These are phyloP conservation scores for Diplodia corticola DNA, from an alignment of 2,329 filamentous ascomycete species.

Conservation along the genomic window DNA sequence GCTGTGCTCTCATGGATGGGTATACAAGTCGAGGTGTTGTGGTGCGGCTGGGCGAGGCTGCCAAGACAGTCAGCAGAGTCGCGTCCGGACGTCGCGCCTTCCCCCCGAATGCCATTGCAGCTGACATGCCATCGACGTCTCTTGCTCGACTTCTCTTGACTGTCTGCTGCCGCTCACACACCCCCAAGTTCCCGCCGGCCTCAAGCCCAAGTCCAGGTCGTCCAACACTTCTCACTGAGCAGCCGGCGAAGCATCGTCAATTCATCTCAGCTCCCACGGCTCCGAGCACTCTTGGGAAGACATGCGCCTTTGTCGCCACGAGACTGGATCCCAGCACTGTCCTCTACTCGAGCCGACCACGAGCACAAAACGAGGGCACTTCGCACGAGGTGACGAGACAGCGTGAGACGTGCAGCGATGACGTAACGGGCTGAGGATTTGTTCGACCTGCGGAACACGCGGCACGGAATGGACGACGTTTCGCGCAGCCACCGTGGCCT, in stretches of 20 bases:
- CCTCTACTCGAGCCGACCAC: background rate
- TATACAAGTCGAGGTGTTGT: background rate
- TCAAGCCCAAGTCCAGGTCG: too few relatives aligned
- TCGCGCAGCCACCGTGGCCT: background rate
- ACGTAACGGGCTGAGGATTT: background rate
- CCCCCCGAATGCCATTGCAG: background rate
- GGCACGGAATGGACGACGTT: background rate
- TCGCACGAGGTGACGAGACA: background rate
- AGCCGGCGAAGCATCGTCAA: too few relatives aligned
- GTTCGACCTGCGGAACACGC: background rate
- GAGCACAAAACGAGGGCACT: background rate
- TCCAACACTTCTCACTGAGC: too few relatives aligned
- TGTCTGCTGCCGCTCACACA: background rate
- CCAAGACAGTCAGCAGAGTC: background rate
- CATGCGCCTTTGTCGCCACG: background rate
- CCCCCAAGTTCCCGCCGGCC: too few relatives aligned
- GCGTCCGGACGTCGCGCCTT: background rate
- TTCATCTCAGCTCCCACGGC: too few relatives aligned
- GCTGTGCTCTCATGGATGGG: background rate
- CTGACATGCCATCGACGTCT: background rate
- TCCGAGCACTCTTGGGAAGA: too few relatives aligned
- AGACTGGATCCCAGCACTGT: background rate
- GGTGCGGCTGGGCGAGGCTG: background rate
- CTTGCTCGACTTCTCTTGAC: background rate
- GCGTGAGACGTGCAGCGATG: background rate